Evolutionary conservation across 2,329 filamentous ascomycete genomes (phyloP).

Genomic region (Cladosporium phlei): DNA sequence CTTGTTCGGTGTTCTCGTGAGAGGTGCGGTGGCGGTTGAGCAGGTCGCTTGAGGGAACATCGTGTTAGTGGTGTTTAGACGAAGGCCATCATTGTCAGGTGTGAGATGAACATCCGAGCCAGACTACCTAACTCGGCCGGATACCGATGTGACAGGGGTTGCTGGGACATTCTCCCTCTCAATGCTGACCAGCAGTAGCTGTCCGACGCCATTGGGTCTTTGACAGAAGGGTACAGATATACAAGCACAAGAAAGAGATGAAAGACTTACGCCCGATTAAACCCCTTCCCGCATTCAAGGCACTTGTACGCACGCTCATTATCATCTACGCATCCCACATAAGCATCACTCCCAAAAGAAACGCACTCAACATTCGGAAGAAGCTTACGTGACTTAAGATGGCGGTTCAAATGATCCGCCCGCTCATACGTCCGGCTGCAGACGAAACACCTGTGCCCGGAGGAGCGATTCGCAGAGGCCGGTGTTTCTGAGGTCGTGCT

Average conservation of each 20-base stretch:
- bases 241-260: no score
- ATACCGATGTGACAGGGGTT: no score
- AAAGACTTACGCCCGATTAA: conserved; percentile 21
- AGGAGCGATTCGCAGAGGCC: background rate
- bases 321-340: conserved; percentile 15
- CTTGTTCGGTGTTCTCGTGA: conserved; percentile 18
- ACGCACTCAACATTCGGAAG: background rate
- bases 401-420: conserved; percentile 23
- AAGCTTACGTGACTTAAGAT: conserved; percentile 22
- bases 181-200: no score
- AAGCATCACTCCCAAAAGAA: background rate
- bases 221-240: no score
- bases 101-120: no score
- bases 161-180: no score
- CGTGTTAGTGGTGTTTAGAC: background rate
- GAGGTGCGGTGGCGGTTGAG: conserved; percentile 26
- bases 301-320: conserved; percentile 25
- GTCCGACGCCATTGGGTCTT: no score
- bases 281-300: conserved; percentile 25
- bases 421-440: conserved; percentile 24
- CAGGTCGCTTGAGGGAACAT: conserved; percentile 16
- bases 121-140: no score
- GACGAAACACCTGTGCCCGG: conserved; percentile 22
- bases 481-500: background rate
- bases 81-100: no score